Evolutionary conservation across 148 eudicot genomes (phyloP).

Genomic region (Rhododendron ovatum): DNA sequence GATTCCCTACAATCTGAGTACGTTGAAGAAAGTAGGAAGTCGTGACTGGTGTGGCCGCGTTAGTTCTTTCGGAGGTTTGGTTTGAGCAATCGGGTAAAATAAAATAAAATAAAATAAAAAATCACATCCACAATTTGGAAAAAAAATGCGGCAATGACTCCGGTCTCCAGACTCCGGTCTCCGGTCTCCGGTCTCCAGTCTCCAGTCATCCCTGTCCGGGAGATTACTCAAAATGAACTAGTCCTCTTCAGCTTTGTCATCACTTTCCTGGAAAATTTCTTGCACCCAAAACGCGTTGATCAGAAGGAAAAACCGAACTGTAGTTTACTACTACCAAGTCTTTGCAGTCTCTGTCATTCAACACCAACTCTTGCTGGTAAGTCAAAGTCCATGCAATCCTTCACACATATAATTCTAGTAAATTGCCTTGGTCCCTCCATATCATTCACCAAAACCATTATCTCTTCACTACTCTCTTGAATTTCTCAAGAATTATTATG

Average conservation of each 20-base stretch:
- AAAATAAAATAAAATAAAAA: too few relatives aligned
- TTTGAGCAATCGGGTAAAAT: too few relatives aligned
- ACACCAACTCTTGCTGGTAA: not conserved
- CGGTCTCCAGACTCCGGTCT: not conserved
- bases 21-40: too few relatives aligned
- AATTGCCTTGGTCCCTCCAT: not conserved
- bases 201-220: not conserved
- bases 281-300: conserved; percentile 6
- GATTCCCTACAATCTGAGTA: too few relatives aligned
- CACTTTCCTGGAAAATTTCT: conserved; percentile 1
- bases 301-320: not conserved
- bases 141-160: not conserved
- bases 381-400: not conserved
- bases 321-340: not conserved
- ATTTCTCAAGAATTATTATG: not conserved
- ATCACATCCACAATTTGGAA: too few relatives aligned
- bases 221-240: not conserved
- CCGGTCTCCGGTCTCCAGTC: not conserved
- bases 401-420: not conserved
- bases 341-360: not conserved
- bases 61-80: too few relatives aligned
- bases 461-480: not conserved
- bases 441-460: not conserved
- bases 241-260: not conserved
- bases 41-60: too few relatives aligned